Percentiles rank a stretch among this genome's conserved stretches.
phyloP scores from a whole-genome alignment of 2,329 filamentous ascomycete genomes.

The Pseudogymnoascus sp. region DNA sequence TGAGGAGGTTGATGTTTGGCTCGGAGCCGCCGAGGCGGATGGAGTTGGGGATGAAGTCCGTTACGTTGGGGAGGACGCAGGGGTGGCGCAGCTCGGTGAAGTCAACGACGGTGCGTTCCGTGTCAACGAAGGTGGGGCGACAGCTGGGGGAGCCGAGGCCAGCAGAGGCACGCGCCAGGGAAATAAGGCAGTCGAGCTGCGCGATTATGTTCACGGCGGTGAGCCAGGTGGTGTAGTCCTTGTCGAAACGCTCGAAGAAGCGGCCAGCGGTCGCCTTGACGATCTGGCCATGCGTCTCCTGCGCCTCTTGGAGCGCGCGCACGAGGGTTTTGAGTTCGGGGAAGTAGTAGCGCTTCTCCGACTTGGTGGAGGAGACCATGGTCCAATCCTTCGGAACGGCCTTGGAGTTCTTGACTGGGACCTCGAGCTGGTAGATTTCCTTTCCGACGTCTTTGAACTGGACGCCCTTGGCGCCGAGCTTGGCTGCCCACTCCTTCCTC shows the following conservation, averaged over 20 bases:
- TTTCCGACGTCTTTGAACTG: slow-evolving; percentile 84
- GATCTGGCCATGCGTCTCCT: slow-evolving; percentile 87
- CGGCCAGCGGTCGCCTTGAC: slow-evolving; percentile 75
- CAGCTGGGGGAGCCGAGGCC: slow-evolving; percentile 81
- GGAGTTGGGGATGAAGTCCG: slow-evolving; percentile 95
- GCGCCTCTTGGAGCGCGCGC: slow-evolving; percentile 81
- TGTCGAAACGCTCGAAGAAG: slow-evolving; percentile 82
- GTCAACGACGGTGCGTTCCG: slow-evolving; percentile 78
- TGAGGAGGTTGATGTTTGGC: slow-evolving; percentile 82
- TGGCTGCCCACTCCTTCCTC: slow-evolving; percentile 60
- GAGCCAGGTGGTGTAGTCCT: slow-evolving; percentile 78
- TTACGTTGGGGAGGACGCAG: slow-evolving; percentile 81
- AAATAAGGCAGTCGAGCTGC: slow-evolving; percentile 90
- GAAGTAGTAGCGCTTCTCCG: slow-evolving; percentile 91
- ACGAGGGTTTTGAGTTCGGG: slow-evolving; percentile 74
- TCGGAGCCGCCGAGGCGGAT: slow-evolving; percentile 73
- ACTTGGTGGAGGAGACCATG: slow-evolving; percentile 89
- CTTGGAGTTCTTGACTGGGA: slow-evolving; percentile 67
- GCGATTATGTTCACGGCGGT: slow-evolving; percentile 82
- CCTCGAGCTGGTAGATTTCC: slow-evolving; percentile 93
- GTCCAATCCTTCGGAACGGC: slow-evolving; percentile 77
- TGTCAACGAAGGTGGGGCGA: slow-evolving; percentile 77
- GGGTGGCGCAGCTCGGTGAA: slow-evolving; percentile 90
- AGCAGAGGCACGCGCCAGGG: slow-evolving; percentile 79
- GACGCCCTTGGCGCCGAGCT: slow-evolving; percentile 63